Conservation (phyloP, 805 yeast genomes). For the Wickerhamiella dianesei region DNA sequence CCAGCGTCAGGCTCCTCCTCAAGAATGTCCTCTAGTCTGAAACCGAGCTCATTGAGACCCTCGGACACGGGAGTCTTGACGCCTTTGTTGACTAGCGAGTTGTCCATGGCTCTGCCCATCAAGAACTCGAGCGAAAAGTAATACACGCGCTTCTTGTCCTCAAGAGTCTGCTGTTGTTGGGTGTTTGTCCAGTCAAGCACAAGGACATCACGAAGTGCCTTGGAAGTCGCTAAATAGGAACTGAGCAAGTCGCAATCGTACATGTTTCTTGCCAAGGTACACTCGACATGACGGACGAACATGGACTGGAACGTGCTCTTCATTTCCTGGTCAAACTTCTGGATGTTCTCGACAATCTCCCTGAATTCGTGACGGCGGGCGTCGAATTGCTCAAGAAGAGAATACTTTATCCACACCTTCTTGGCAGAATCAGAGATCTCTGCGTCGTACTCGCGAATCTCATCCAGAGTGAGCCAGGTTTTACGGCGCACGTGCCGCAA, state of each 20-base stretch:
- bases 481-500: not conserved
- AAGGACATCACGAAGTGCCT: constrained; percentile 63
- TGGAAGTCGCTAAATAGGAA: constrained; percentile 81
- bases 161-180: constrained; percentile 74
- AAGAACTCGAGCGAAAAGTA: constrained; percentile 77
- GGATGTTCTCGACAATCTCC: not conserved
- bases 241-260: constrained; percentile 87
- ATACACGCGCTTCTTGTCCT: constrained; percentile 74
- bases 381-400: not conserved
- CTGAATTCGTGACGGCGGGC: not conserved
- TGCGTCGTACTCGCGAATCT: not conserved
- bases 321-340: constrained; percentile 21
- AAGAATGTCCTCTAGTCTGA: constrained; percentile 72
- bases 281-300: constrained; percentile 78
- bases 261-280: constrained; percentile 78
- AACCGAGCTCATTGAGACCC: constrained; percentile 63
- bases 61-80: constrained; percentile 44
- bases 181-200: constrained; percentile 85
- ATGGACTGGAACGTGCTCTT: constrained; percentile 48
- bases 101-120: constrained; percentile 92
- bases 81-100: constrained; percentile 73
- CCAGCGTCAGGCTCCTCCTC: constrained; percentile 89
- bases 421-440: constrained; percentile 1
- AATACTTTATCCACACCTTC: not conserved
- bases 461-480: not conserved